Evolutionary conservation across 495 filamentous ascomycete species (phyloP).

Genomic region (Cairneyella variabilis): DNA sequence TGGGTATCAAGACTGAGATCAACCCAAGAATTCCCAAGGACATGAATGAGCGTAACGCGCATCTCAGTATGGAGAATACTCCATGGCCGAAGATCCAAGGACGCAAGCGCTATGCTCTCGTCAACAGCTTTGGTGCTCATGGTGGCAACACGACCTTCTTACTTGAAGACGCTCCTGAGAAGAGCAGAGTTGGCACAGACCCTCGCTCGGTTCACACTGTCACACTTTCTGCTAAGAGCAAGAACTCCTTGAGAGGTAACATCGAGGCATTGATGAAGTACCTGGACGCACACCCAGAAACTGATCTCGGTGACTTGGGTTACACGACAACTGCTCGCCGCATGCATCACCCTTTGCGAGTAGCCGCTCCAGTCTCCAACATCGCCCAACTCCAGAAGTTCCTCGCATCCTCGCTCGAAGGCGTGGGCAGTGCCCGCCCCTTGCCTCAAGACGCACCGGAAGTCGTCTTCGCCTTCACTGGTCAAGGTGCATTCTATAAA

Average conservation of each 20-base stretch:
- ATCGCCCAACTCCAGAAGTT: conserved; percentile 35
- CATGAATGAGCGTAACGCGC: neutral
- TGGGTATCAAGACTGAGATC: neutral
- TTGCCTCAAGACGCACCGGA: conserved; percentile 29
- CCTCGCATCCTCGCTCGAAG: conserved; percentile 35
- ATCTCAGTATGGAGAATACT: neutral
- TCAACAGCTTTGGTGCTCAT: conserved; percentile 70
- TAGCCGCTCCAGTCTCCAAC: conserved; percentile 54
- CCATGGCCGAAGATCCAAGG: neutral
- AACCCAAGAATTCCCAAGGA: neutral
- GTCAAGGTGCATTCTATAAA: conserved; percentile 62
- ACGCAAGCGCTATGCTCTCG: conserved; percentile 41
- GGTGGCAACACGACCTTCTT: conserved; percentile 64
- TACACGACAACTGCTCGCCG: conserved; percentile 83
- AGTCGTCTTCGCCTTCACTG: conserved; percentile 67
- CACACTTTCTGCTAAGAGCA: conserved; percentile 56
- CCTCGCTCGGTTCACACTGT: conserved; percentile 51
- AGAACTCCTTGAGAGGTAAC: conserved; percentile 50
- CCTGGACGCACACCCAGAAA: conserved; percentile 48
- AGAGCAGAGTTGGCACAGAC: conserved; percentile 32
- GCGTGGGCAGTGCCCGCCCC: conserved; percentile 43
- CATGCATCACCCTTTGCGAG: conserved; percentile 76
- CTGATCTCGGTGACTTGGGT: conserved; percentile 54
- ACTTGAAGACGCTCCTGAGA: conserved; percentile 51
- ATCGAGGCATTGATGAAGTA: conserved; percentile 45